phyloP scores from a whole-genome alignment of 2,329 filamentous ascomycete genomes.

The Bimuria novae-zelandiae region DNA sequence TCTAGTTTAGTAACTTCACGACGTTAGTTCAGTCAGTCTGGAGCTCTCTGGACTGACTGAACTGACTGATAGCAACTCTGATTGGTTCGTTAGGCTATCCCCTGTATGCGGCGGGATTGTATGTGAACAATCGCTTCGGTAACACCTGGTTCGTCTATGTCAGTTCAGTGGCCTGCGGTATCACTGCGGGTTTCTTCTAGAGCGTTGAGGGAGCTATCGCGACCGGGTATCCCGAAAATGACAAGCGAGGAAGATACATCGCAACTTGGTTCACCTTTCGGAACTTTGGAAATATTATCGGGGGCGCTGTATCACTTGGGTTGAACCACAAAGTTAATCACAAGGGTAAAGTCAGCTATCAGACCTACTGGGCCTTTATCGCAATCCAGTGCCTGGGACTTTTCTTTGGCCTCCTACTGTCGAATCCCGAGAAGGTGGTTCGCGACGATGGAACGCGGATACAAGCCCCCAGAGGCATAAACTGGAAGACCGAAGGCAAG shows the following conservation, averaged over 20 bases:
- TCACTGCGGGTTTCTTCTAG: conserved; percentile 21
- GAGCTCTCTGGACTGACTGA: no score
- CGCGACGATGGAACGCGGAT: conserved; percentile 46
- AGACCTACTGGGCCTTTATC: conserved; percentile 46
- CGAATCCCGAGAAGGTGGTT: conserved; percentile 51
- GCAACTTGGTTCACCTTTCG: conserved; percentile 58
- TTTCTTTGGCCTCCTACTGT: conserved; percentile 50
- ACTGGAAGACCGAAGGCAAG: conserved; percentile 38
- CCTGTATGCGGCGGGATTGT: conserved; percentile 20
- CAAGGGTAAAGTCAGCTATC: conserved; percentile 52
- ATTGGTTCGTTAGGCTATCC: no score
- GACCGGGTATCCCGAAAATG: conserved; percentile 17
- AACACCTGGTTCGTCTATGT: conserved; percentile 19
- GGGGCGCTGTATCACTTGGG: conserved; percentile 55
- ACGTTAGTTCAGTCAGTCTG: no score
- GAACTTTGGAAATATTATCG: conserved; percentile 58
- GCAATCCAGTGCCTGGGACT: conserved; percentile 53
- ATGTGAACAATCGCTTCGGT: conserved; percentile 21
- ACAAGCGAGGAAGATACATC: conserved; percentile 50
- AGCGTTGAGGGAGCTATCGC: conserved; percentile 17
- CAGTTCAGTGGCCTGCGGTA: conserved; percentile 18
- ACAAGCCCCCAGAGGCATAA: conserved; percentile 31
- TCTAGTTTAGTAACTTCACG: no score
- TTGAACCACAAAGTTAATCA: conserved; percentile 52
- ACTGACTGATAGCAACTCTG: no score